These are phyloP conservation scores for Sanghuangporus baumii DNA, from an alignment of 1,284 basidiomycete genomes.

Conservation along the genomic window DNA sequence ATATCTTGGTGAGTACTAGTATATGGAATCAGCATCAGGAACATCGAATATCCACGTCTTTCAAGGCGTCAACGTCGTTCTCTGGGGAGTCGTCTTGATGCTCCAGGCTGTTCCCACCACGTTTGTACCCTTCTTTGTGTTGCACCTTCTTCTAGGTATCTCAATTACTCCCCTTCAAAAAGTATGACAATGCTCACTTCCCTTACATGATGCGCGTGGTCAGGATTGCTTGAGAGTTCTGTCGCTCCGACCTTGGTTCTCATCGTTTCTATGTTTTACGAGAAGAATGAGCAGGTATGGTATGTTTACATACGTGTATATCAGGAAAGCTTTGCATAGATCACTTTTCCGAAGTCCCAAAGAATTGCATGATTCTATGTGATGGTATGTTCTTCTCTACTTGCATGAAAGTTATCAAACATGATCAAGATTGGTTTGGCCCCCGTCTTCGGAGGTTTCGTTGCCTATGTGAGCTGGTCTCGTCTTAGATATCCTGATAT, in stretches of 20 bases:
- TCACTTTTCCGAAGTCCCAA: constrained; percentile 33
- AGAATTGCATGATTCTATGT: constrained; percentile 66
- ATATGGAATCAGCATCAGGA: neutral
- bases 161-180: constrained; percentile 19
- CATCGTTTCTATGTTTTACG: constrained; percentile 65
- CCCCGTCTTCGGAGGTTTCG: constrained; percentile 58
- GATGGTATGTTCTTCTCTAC: constrained; percentile 38
- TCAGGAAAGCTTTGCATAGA: neutral
- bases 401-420: neutral
- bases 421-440: constrained; percentile 49
- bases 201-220: neutral
- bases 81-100: constrained; percentile 63
- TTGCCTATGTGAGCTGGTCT: constrained; percentile 47
- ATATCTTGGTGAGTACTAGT: constrained; percentile 43
- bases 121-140: constrained; percentile 56
- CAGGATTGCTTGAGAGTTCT: constrained; percentile 63
- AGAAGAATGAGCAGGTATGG: constrained; percentile 61
- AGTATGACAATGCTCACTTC: neutral
- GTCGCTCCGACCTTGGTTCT: constrained; percentile 59
- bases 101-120: constrained; percentile 50
- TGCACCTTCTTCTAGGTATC: constrained; percentile 54
- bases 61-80: constrained; percentile 50
- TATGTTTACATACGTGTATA: constrained; percentile 18
- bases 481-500: neutral
- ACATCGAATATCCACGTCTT: neutral